Conservation (phyloP, 108 stramenopile genomes). For the Skeletonema menzelii region DNA sequence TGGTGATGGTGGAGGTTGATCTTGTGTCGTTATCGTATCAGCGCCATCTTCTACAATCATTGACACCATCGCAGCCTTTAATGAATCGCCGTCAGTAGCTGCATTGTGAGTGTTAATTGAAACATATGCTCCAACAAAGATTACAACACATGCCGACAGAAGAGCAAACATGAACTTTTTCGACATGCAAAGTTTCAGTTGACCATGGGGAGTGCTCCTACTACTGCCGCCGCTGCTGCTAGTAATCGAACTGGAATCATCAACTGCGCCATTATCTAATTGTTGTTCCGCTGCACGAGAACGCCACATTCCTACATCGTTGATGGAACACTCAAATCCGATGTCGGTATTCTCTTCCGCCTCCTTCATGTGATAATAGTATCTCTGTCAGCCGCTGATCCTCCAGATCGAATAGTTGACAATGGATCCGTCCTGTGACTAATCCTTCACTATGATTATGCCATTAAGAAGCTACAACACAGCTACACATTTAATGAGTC, state of each 20-base stretch:
- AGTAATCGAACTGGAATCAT: too few relatives aligned
- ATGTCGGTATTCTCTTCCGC: not conserved
- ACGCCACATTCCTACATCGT: not conserved
- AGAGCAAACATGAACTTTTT: not conserved
- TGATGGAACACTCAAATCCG: not conserved
- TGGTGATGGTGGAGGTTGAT: not conserved
- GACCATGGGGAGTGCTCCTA: not conserved
- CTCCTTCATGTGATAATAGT: not conserved
- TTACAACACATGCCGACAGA: not conserved
- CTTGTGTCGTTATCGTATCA: not conserved
- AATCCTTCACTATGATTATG: too few relatives aligned
- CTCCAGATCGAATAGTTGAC: not conserved
- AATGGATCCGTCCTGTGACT: not conserved
- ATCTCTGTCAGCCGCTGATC: not conserved
- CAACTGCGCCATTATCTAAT: too few relatives aligned
- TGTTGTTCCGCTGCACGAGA: not conserved
- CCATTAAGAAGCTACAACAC: too few relatives aligned
- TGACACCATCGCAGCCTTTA: not conserved
- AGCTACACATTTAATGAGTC: too few relatives aligned
- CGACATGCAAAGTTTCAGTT: not conserved
- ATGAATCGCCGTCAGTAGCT: not conserved
- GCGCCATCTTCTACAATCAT: not conserved
- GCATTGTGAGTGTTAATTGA: not conserved
- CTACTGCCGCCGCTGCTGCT: too few relatives aligned
- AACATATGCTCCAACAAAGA: not conserved